phyloP scores from a whole-genome alignment of 148 eudicot species.

The Heliamphora exappendiculata region DNA sequence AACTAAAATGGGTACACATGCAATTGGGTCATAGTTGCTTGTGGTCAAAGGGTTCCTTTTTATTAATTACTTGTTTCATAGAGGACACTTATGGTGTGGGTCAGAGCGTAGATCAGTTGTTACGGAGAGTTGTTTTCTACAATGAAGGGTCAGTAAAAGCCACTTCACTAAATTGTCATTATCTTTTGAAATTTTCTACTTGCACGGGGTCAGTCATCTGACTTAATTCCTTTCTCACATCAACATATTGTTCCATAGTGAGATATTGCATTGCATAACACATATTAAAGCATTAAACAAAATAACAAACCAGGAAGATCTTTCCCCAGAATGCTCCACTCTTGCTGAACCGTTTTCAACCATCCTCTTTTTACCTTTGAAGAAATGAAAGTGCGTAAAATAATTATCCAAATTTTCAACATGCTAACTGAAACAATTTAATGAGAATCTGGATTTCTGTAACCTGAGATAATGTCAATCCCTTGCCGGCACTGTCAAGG shows the following conservation, averaged over 20 bases:
- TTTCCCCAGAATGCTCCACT: conserved; percentile 86
- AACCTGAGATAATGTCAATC: conserved; percentile 50
- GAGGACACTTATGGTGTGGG: neutral
- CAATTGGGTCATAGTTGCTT: neutral
- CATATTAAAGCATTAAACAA: neutral
- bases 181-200: neutral
- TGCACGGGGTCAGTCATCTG: neutral
- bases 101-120: neutral
- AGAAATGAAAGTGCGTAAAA: conserved; percentile 9
- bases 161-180: too few relatives aligned
- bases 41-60: neutral
- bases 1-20: neutral
- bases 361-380: conserved; percentile 61
- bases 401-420: neutral
- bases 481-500: conserved; percentile 42
- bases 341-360: conserved; percentile 86
- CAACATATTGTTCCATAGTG: neutral
- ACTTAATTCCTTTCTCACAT: neutral
- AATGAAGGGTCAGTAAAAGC: neutral
- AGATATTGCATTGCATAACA: neutral
- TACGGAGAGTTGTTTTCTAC: neutral
- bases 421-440: neutral
- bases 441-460: neutral
- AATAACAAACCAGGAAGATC: conserved; percentile 74
- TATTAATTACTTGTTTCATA: neutral